Percentiles rank a stretch among this genome's conserved stretches.
These are phyloP conservation scores for Calonectria ilicicola DNA, from an alignment of 2,329 filamentous ascomycete species.

Conservation along the genomic window DNA sequence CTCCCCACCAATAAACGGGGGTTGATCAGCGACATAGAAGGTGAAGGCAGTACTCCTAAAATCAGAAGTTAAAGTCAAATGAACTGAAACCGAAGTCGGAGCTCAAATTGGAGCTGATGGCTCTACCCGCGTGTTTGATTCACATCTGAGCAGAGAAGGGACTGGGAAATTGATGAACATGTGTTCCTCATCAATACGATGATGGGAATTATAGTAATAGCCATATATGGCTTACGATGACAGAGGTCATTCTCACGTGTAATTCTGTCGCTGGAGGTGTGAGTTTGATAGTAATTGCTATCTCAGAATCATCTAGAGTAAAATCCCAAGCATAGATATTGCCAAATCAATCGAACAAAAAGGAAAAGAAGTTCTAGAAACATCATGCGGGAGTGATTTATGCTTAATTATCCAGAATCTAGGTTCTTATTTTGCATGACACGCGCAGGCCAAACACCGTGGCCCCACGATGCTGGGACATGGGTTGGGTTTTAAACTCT, in stretches of 20 bases:
- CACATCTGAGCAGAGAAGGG: neutral
- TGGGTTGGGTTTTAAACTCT: neutral
- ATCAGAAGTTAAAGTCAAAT: constrained; percentile 51
- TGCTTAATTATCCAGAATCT: neutral
- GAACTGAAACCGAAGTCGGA: constrained; percentile 45
- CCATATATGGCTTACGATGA: neutral
- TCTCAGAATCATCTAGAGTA: no score
- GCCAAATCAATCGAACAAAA: no score
- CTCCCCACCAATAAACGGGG: neutral
- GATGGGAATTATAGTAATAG: neutral
- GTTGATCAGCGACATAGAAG: constrained; percentile 20
- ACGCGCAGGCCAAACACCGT: neutral
- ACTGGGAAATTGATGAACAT: neutral
- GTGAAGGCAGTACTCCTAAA: constrained; percentile 19
- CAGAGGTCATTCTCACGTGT: neutral
- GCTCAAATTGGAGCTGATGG: constrained; percentile 1
- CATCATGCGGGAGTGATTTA: neutral
- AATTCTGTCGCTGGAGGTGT: no score
- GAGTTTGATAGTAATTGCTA: neutral
- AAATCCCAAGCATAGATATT: neutral
- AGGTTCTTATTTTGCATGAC: neutral
- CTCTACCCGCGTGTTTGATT: neutral
- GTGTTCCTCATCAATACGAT: constrained; percentile 45
- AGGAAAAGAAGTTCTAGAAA: no score
- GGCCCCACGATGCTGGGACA: no score